Conservation (phyloP, 2,329 filamentous ascomycete species). For the Pseudocercospora macadamiae region DNA sequence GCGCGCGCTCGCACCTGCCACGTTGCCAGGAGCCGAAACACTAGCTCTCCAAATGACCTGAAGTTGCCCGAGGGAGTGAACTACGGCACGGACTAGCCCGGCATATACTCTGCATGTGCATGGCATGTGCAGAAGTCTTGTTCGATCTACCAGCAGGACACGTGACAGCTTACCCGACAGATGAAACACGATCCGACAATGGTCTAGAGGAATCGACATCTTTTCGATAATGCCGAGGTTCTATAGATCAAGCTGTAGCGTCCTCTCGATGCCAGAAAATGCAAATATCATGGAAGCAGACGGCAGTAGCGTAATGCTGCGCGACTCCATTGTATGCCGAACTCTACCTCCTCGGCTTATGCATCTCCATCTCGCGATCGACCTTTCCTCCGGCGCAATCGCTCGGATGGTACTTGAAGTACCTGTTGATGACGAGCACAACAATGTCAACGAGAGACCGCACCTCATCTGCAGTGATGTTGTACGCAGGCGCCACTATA, state of each 20-base stretch:
- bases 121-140: neutral
- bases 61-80: neutral
- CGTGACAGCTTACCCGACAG: neutral
- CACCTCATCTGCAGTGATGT: slow-evolving; percentile 60
- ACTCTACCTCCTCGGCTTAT: slow-evolving; percentile 2
- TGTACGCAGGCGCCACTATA: slow-evolving; percentile 71
- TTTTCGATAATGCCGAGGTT: neutral
- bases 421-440: slow-evolving; percentile 56
- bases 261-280: neutral
- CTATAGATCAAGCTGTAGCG: neutral
- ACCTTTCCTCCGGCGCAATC: slow-evolving; percentile 4
- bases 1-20: slow-evolving; percentile 1
- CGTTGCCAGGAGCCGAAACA: neutral
- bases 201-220: neutral
- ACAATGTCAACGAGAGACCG: slow-evolving; percentile 58
- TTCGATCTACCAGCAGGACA: neutral
- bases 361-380: neutral
- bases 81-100: neutral
- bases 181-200: neutral
- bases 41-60: neutral
- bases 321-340: neutral
- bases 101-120: slow-evolving; percentile 10
- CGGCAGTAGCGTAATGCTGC: neutral
- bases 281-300: neutral
- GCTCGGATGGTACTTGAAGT: slow-evolving; percentile 35